These are phyloP conservation scores for Diutina scorzettiae DNA, from an alignment of 1,139 yeast species.

Conservation along the genomic window DNA sequence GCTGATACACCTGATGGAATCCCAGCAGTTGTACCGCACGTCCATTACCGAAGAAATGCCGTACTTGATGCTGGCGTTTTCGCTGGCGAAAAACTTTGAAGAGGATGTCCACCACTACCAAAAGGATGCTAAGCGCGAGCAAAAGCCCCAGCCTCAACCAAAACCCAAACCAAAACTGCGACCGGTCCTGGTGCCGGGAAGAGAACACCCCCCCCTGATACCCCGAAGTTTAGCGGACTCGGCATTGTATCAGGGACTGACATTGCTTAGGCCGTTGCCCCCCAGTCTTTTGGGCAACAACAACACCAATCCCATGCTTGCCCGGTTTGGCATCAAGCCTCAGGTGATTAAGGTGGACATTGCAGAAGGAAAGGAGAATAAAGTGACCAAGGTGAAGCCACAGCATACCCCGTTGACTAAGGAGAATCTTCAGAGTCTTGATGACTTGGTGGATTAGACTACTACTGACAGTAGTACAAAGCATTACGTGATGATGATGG, in stretches of 20 bases:
- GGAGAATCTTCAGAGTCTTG: slow-evolving; percentile 15
- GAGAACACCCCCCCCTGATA: not conserved
- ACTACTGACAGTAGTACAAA: no score
- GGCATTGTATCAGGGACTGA: slow-evolving; percentile 1
- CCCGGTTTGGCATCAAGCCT: slow-evolving; percentile 31
- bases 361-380: slow-evolving; percentile 10
- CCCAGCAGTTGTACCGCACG: slow-evolving; percentile 10
- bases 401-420: slow-evolving; percentile 19
- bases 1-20: not conserved
- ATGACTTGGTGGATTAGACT: slow-evolving; percentile 21
- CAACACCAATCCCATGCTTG: slow-evolving; percentile 24
- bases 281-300: slow-evolving; percentile 7
- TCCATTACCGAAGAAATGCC: slow-evolving; percentile 46
- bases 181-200: no score
- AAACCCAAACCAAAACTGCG: not conserved
- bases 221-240: slow-evolving; percentile 1
- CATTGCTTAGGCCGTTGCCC: slow-evolving; percentile 1
- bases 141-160: not conserved
- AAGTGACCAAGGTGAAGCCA: slow-evolving; percentile 10
- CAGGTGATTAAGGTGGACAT: slow-evolving; percentile 27
- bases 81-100: slow-evolving; percentile 38
- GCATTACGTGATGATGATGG: no score
- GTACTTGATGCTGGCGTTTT: slow-evolving; percentile 44
- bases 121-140: not conserved
- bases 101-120: slow-evolving; percentile 28